Conservation (phyloP, 1,284 basidiomycete genomes). For the Papiliotrema terrestris region DNA sequence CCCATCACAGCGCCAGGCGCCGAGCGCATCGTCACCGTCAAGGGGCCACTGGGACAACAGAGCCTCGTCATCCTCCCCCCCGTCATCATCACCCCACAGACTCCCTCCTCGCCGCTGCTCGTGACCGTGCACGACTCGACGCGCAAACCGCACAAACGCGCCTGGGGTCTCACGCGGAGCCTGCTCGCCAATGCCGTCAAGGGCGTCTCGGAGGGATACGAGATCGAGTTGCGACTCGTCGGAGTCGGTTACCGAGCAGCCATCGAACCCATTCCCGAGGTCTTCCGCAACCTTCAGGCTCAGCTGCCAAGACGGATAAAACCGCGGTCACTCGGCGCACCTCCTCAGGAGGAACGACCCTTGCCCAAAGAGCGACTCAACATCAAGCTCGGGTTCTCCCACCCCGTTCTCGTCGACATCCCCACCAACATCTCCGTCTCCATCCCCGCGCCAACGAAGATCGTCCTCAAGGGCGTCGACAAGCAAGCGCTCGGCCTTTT, state of each 20-base stretch:
- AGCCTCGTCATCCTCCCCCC: constrained; percentile 64
- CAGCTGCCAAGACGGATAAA: constrained; percentile 18
- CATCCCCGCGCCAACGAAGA: constrained; percentile 52
- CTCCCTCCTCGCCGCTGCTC: constrained; percentile 18
- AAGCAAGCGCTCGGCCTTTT: constrained; percentile 72
- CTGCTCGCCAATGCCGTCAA: constrained; percentile 83
- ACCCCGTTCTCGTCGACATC: constrained; percentile 77
- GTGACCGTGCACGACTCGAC: constrained; percentile 69
- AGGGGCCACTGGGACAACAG: constrained; percentile 72
- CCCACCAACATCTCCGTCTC: constrained; percentile 70
- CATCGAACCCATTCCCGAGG: constrained; percentile 74
- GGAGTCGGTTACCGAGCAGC: constrained; percentile 92
- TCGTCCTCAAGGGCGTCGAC: constrained; percentile 54
- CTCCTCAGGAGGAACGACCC: constrained; percentile 16
- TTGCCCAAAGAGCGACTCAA: constrained; percentile 55
- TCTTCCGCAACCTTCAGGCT: constrained; percentile 36
- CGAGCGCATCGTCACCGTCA: constrained; percentile 50
- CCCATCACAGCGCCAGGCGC: constrained; percentile 21
- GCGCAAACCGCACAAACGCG: constrained; percentile 66
- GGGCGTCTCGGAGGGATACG: constrained; percentile 87
- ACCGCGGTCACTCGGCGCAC: constrained; percentile 17
- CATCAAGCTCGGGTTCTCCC: constrained; percentile 89
- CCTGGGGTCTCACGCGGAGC: constrained; percentile 90
- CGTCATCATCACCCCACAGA: constrained; percentile 50
- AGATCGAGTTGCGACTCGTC: constrained; percentile 76